Conservation (phyloP, 1,139 yeast species). For the Cylindricascospora bacillispora region DNA sequence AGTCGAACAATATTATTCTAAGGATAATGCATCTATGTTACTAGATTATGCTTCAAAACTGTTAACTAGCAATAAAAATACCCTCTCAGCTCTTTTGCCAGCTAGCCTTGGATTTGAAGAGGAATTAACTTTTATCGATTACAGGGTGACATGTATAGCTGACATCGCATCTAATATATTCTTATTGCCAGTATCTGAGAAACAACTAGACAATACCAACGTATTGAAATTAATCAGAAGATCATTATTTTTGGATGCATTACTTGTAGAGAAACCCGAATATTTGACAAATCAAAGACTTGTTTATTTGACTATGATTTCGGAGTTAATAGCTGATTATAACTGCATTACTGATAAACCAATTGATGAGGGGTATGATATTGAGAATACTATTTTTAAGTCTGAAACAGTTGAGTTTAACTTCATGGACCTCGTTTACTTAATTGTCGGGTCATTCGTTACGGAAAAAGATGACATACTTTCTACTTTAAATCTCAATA, state of each 20-base stretch:
- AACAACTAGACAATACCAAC: slow-evolving; percentile 4
- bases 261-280: slow-evolving; percentile 10
- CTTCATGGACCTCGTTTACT: slow-evolving; percentile 6
- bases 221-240: slow-evolving; percentile 1
- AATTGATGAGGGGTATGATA: slow-evolving; percentile 9
- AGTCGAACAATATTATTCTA: too few relatives aligned
- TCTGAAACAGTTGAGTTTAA: slow-evolving; percentile 8
- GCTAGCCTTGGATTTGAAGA: too few relatives aligned
- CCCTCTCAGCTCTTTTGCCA: too few relatives aligned
- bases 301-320: slow-evolving; percentile 23
- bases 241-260: slow-evolving; percentile 17
- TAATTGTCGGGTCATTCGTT: slow-evolving; percentile 13
- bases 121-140: too few relatives aligned
- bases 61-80: too few relatives aligned
- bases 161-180: slow-evolving; percentile 33
- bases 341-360: slow-evolving; percentile 22
- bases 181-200: too few relatives aligned
- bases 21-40: too few relatives aligned
- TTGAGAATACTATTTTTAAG: slow-evolving; percentile 13
- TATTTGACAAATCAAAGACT: slow-evolving; percentile 10
- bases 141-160: slow-evolving; percentile 34
- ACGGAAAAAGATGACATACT: neutral
- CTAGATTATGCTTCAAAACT: too few relatives aligned
- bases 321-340: slow-evolving; percentile 29
- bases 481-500: neutral